Base-by-base conservation (phyloP, 257 asterid species). In the Plectranthus barbatus region DNA sequence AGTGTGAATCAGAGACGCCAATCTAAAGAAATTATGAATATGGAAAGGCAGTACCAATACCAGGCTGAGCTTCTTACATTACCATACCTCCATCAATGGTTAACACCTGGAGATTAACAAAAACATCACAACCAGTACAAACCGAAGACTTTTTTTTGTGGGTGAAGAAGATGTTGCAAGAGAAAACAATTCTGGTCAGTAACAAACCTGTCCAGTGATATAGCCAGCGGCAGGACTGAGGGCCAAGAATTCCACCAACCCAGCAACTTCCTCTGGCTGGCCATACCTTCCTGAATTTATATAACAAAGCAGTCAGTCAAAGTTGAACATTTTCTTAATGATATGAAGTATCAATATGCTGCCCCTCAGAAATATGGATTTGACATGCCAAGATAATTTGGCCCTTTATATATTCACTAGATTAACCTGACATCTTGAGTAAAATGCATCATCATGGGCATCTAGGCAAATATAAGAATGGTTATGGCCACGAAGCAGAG, bases 171-270 rank as follows among this genome's bases (percentile, higher is more conserved):
- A n/a, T n/a, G n/a, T n/a, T n/a, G n/a, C n/a, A n/a, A n/a, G n/a
- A n/a, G n/a, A n/a, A n/a, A n/a, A n/a, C n/a, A n/a, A n/a, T n/a
- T n/a, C n/a, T 9, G 6, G 12, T 37, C n/a, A 11, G n/a, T 11
- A 37, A 40, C 14, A 49, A 50, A 91, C 96, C 96, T 88, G 98
- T 76, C 98, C 96, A 34, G 98, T 91, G 71, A 91, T 88, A 68
- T 91, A 91, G 68, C 76, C 64, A 65, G 98, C 94, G 1, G 96
- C 83, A 21, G 77, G 85, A 66, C 46, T 74, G 36, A 79, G 80
- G 23, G 88, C 88, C 76, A 82, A 63, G 83, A 82, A 82, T 37
- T 82, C 85, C 15, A 76, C 76, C 20, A 76, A 73, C 51, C 84
- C 88, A 49, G 85, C 88, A 14, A 79, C 81, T 65, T 82, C 87